These are phyloP conservation scores for Solanum paucissectum DNA, from an alignment of 257 asterid genomes.

Conservation along the genomic window DNA sequence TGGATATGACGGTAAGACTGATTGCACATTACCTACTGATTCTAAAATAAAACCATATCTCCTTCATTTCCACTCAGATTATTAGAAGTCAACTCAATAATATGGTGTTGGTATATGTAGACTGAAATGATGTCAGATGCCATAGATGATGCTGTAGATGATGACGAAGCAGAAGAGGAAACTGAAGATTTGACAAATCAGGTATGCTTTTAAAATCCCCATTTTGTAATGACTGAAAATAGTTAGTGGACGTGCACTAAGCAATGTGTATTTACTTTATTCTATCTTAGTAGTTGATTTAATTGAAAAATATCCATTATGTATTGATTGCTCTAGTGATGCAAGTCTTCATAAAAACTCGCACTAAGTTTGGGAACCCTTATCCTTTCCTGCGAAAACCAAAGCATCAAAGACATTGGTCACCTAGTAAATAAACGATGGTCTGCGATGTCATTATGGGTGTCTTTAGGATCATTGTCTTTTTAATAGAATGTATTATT, in stretches of 20 bases:
- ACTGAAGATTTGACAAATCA: slow-evolving; percentile 87
- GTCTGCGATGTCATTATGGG: not conserved
- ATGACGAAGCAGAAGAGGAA: slow-evolving; percentile 95
- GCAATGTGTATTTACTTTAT: not conserved
- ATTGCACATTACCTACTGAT: not conserved
- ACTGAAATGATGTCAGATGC: slow-evolving; percentile 94
- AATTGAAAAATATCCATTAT: not conserved
- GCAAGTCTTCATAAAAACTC: not conserved
- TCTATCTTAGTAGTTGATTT: not conserved
- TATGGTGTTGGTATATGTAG: slow-evolving; percentile 21
- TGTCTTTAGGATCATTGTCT: not conserved
- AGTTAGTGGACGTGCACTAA: not conserved
- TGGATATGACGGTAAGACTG: slow-evolving; percentile 81
- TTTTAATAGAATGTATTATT: not conserved
- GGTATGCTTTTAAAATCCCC: slow-evolving; percentile 17
- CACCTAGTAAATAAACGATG: not conserved
- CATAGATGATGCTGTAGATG: slow-evolving; percentile 78
- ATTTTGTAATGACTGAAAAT: not conserved
- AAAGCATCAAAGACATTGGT: not conserved
- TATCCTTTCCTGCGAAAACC: not conserved
- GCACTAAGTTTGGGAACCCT: not conserved
- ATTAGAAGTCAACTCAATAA: not conserved
- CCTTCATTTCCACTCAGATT: not conserved
- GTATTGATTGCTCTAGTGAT: not conserved
- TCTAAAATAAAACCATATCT: not conserved